A percentile compares a stretch with the other conserved stretches of the same genome.
phyloP scores from a whole-genome alignment of 495 filamentous ascomycete genomes.

The Xylaria palmicola region DNA sequence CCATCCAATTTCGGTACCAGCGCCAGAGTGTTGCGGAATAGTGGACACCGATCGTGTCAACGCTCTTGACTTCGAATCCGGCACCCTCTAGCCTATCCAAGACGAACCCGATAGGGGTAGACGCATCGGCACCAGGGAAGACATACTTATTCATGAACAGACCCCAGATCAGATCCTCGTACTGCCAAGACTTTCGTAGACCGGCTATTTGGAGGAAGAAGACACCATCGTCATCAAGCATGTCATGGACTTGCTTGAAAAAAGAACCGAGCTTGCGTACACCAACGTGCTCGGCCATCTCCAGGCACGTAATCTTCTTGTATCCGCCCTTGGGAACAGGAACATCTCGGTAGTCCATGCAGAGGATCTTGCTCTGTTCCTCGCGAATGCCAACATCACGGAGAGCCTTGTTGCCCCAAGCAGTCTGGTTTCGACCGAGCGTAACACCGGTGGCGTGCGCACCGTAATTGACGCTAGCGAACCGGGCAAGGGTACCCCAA shows the following conservation, averaged over 20 bases:
- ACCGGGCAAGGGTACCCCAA: slow-evolving; percentile 82
- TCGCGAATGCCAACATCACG: slow-evolving; percentile 66
- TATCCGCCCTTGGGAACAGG: slow-evolving; percentile 66
- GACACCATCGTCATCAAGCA: slow-evolving; percentile 83
- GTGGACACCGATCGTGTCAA: slow-evolving; percentile 92
- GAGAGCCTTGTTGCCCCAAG: slow-evolving; percentile 76
- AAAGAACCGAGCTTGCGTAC: slow-evolving; percentile 69
- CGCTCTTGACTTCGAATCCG: slow-evolving; percentile 72
- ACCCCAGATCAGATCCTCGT: slow-evolving; percentile 85
- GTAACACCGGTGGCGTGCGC: slow-evolving; percentile 77
- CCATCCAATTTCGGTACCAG: slow-evolving; percentile 99
- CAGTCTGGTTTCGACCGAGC: slow-evolving; percentile 79
- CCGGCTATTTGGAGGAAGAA: slow-evolving; percentile 86
- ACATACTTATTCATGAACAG: slow-evolving; percentile 93
- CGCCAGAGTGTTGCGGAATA: slow-evolving; percentile 97
- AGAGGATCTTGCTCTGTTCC: slow-evolving; percentile 71
- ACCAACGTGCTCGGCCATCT: slow-evolving; percentile 91
- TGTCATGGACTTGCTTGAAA: slow-evolving; percentile 72
- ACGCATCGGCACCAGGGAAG: slow-evolving; percentile 86
- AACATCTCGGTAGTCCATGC: slow-evolving; percentile 85
- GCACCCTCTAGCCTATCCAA: slow-evolving; percentile 68
- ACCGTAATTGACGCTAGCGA: slow-evolving; percentile 75
- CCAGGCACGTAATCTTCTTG: slow-evolving; percentile 83
- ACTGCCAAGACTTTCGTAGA: slow-evolving; percentile 80
- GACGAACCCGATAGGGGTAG: slow-evolving; percentile 73